Conservation (phyloP, 108 stramenopile genomes). For the Skeletonema grethae region DNA sequence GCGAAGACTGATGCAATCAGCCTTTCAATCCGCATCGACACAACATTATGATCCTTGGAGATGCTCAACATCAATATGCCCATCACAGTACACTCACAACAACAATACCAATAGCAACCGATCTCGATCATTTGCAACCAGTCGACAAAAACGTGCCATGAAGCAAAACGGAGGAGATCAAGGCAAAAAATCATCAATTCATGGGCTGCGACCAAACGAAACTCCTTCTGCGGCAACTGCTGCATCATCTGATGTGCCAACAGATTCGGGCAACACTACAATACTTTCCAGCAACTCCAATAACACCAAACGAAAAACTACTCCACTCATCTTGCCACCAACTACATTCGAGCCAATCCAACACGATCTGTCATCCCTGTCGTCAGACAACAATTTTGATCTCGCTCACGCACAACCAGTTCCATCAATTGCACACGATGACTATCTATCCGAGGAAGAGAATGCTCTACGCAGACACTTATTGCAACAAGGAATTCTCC, state of each 20-base stretch:
- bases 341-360: background rate
- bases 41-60: background rate
- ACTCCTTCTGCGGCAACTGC: slow-evolving; percentile 31
- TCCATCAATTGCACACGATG: background rate
- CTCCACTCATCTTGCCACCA: slow-evolving; percentile 20
- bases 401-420: slow-evolving; percentile 20
- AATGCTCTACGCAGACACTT: slow-evolving; percentile 31
- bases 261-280: background rate
- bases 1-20: background rate
- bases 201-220: slow-evolving; percentile 38
- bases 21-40: background rate
- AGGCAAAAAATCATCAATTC: slow-evolving; percentile 15
- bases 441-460: slow-evolving; percentile 9
- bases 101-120: background rate
- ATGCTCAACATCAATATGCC: background rate
- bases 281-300: background rate
- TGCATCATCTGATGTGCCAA: background rate
- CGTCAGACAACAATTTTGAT: slow-evolving; percentile 11
- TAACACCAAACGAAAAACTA: background rate
- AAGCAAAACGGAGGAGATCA: background rate
- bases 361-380: background rate
- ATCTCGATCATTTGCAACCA: slow-evolving; percentile 18
- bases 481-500: slow-evolving; percentile 31
- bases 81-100: background rate
- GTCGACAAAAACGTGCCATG: slow-evolving; percentile 34